phyloP scores from a whole-genome alignment of 208 protist genomes.

The Porcisia hertigi region DNA sequence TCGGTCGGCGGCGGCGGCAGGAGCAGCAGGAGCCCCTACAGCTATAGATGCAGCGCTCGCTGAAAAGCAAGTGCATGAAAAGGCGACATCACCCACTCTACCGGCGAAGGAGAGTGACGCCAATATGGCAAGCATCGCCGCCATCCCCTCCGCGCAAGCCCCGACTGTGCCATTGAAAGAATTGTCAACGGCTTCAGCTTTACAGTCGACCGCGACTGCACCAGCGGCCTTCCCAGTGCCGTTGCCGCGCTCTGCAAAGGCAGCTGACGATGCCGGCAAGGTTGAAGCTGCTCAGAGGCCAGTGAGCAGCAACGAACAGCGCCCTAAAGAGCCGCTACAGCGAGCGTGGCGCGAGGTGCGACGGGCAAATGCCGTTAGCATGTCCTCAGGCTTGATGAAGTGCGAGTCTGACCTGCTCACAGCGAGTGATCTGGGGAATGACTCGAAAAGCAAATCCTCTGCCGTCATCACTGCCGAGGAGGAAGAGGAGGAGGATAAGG shows the following conservation, averaged over 20 bases:
- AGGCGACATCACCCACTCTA: not conserved
- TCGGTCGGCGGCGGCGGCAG: slow-evolving; percentile 1
- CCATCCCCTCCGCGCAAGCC: not conserved
- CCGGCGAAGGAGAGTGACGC: not conserved
- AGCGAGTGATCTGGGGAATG: not conserved
- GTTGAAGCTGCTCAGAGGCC: not conserved
- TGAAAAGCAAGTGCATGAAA: not conserved
- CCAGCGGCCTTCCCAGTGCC: not conserved
- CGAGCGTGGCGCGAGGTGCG: slow-evolving; percentile 1
- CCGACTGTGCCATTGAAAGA: not conserved
- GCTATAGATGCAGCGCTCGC: not conserved
- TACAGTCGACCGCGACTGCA: not conserved
- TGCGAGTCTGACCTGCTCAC: not conserved
- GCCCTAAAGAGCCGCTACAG: slow-evolving; percentile 3
- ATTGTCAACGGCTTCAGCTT: not conserved
- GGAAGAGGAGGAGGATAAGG: slow-evolving; percentile 20
- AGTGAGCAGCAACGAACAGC: not conserved
- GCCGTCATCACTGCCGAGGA: not conserved
- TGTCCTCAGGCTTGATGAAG: not conserved
- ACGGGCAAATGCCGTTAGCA: not conserved
- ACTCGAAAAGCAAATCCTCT: not conserved
- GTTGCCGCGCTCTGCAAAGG: slow-evolving; percentile 10
- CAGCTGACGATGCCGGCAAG: not conserved
- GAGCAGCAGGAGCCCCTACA: not conserved
- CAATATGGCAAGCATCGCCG: not conserved